phyloP scores from a whole-genome alignment of 345 rosid genomes.

The Lepidium aucheri region DNA sequence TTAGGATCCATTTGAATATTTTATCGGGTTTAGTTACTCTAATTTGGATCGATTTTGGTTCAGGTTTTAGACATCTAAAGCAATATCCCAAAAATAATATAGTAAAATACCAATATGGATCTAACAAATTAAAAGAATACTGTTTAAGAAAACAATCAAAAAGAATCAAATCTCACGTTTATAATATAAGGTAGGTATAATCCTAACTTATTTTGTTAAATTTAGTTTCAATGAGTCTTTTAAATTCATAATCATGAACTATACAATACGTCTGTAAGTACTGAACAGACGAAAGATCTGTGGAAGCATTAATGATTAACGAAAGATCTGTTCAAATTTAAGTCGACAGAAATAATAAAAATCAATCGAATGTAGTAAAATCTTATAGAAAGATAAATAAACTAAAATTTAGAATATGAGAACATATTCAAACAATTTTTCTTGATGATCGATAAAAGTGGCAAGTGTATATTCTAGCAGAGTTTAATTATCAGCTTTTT shows the following conservation, averaged over 20 bases:
- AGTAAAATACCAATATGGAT: too few species aligned
- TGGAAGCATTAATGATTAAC: conserved; percentile 24
- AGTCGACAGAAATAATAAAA: not conserved
- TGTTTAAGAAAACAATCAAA: too few species aligned
- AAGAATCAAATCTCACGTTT: too few species aligned
- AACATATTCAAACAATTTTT: not conserved
- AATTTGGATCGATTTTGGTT: too few species aligned
- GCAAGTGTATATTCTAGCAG: not conserved
- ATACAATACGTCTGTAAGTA: too few species aligned
- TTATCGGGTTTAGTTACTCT: too few species aligned
- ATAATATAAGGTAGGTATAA: too few species aligned
- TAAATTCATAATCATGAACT: not conserved
- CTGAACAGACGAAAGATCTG: too few species aligned
- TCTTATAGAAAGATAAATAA: not conserved
- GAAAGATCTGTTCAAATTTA: conserved; percentile 8
- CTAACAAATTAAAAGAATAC: too few species aligned
- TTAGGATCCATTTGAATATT: too few species aligned
- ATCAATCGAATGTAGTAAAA: not conserved
- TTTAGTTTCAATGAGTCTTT: not conserved
- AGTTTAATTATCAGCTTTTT: not conserved
- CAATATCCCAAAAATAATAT: too few species aligned
- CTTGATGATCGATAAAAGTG: not conserved
- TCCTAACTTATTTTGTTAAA: not conserved
- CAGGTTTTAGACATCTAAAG: too few species aligned
- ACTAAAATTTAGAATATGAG: not conserved